These are phyloP conservation scores for Lodderomyces parapsilosis DNA, from an alignment of 1,139 yeast genomes.

Conservation along the genomic window DNA sequence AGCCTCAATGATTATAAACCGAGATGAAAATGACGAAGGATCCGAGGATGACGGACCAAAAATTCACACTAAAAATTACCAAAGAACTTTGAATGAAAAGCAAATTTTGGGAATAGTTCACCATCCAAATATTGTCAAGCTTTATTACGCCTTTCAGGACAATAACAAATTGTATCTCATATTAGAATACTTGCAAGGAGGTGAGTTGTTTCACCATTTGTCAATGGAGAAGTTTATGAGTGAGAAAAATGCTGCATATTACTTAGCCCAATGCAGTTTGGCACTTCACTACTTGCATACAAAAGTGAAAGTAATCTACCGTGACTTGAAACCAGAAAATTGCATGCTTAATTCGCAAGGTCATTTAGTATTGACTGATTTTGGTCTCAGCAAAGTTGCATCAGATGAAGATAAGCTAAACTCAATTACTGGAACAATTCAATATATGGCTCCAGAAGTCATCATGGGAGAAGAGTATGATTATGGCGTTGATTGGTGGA, in stretches of 20 bases:
- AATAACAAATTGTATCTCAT: conserved; percentile 73
- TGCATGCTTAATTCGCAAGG: conserved; percentile 81
- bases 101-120: conserved; percentile 45
- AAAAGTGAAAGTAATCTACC: conserved; percentile 76
- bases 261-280: conserved; percentile 82
- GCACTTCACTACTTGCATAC: conserved; percentile 78
- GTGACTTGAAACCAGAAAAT: conserved; percentile 93
- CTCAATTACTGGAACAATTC: conserved; percentile 91
- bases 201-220: conserved; percentile 85
- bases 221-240: conserved; percentile 50
- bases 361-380: conserved; percentile 83
- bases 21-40: conserved; percentile 24
- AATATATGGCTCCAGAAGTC: conserved; percentile 96
- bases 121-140: conserved; percentile 86
- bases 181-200: conserved; percentile 88
- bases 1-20: conserved; percentile 49
- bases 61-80: conserved; percentile 34
- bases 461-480: conserved; percentile 84
- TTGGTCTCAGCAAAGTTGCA: conserved; percentile 80
- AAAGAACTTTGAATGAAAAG: conserved; percentile 42
- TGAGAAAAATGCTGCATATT: conserved; percentile 77
- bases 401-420: conserved; percentile 42
- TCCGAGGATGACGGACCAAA: not conserved
- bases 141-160: conserved; percentile 90
- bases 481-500: conserved; percentile 94